Percentiles rank a stretch among this genome's conserved stretches.
These are phyloP conservation scores for Candida corydali DNA, from an alignment of 805 yeast species.

Conservation along the genomic window DNA sequence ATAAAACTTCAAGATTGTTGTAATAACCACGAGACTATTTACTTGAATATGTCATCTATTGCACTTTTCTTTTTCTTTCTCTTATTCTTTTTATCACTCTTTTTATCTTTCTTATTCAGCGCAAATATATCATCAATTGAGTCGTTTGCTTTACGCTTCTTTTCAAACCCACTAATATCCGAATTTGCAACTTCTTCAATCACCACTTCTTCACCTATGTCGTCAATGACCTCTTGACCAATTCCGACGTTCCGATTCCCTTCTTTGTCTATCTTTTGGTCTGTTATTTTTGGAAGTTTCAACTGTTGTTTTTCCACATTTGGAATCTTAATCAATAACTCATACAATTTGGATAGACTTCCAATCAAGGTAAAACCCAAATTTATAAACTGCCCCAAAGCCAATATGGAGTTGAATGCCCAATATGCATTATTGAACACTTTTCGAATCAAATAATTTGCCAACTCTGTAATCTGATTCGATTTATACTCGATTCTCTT, in stretches of 20 bases:
- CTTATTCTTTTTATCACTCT: conserved; percentile 20
- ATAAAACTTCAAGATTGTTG: no score
- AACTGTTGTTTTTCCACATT: not conserved
- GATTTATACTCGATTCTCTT: conserved; percentile 10
- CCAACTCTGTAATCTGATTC: conserved; percentile 12
- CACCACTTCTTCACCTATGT: conserved; percentile 7
- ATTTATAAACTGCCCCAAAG: conserved; percentile 70
- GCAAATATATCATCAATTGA: conserved; percentile 5
- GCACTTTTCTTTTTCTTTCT: conserved; percentile 49
- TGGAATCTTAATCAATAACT: conserved; percentile 13
- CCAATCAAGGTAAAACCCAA: conserved; percentile 71
- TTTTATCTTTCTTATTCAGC: no score
- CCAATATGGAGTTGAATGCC: conserved; percentile 62
- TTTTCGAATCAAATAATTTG: conserved; percentile 27
- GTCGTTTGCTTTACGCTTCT: conserved; percentile 10
- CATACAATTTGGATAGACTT: conserved; percentile 41
- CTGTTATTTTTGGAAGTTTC: no score
- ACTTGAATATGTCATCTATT: conserved; percentile 57
- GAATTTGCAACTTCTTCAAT: not conserved
- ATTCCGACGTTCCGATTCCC: no score
- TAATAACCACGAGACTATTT: no score
- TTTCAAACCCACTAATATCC: not conserved
- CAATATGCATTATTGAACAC: conserved; percentile 48
- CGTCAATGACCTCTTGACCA: no score
- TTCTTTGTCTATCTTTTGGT: no score